Percentiles rank a stretch among this genome's conserved stretches.
These are phyloP conservation scores for Podospora australis DNA, from an alignment of 495 filamentous ascomycete species.

Conservation along the genomic window DNA sequence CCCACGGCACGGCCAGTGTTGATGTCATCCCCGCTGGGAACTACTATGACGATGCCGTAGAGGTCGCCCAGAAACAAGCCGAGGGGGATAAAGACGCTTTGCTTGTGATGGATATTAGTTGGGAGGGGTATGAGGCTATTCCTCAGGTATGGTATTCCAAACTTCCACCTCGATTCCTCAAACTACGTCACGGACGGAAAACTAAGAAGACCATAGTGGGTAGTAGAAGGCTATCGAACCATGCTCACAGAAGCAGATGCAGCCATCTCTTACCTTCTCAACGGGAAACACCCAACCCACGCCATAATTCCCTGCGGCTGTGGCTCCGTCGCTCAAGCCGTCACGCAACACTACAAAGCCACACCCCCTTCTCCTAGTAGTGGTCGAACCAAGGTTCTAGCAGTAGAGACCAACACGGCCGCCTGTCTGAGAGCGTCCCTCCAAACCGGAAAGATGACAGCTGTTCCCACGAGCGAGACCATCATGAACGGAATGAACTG, in stretches of 20 bases:
- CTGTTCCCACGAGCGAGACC: slow-evolving; percentile 43
- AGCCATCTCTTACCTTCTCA: slow-evolving; percentile 32
- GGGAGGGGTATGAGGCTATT: slow-evolving; percentile 55
- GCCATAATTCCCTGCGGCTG: slow-evolving; percentile 58
- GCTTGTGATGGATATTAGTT: slow-evolving; percentile 61
- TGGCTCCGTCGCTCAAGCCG: slow-evolving; percentile 58
- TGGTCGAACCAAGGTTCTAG: slow-evolving; percentile 39
- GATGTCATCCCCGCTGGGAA: slow-evolving; percentile 38
- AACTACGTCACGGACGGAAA: no score
- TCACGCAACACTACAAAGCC: slow-evolving; percentile 50
- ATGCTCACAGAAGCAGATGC: slow-evolving; percentile 58
- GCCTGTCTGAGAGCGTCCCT: slow-evolving; percentile 52
- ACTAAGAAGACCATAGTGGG: no score
- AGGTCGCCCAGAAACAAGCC: slow-evolving; percentile 33
- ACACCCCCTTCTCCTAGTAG: no score
- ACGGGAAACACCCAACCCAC: slow-evolving; percentile 27
- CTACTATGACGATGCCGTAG: slow-evolving; percentile 60
- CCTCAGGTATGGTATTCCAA: slow-evolving; percentile 33
- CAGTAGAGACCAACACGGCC: slow-evolving; percentile 60
- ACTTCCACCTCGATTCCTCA: no score
- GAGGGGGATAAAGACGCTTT: slow-evolving; percentile 27
- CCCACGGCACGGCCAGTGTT: slow-evolving; percentile 45
- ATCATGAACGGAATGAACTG: slow-evolving; percentile 68
- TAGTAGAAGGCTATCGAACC: slow-evolving; percentile 66
- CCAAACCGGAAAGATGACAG: slow-evolving; percentile 32